phyloP scores from a whole-genome alignment of 2,329 filamentous ascomycete species.

The Sporothrix luriei region DNA sequence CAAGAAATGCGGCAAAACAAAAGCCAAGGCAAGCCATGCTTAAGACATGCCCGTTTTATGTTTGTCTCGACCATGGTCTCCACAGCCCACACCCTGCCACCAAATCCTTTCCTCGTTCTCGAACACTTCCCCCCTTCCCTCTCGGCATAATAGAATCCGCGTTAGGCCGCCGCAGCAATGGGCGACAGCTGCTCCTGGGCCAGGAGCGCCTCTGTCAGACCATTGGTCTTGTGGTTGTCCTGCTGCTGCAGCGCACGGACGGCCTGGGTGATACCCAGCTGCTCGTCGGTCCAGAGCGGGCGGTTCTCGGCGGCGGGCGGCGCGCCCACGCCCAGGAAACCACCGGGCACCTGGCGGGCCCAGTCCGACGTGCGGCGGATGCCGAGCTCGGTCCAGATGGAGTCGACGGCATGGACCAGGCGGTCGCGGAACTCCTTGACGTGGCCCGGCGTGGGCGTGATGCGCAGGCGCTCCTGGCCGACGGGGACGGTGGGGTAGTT shows the following conservation, averaged over 20 bases:
- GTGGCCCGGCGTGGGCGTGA: slow-evolving; percentile 95
- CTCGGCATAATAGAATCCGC: slow-evolving; percentile 9
- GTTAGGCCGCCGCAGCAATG: slow-evolving; percentile 23
- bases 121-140: not conserved
- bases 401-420: slow-evolving; percentile 79
- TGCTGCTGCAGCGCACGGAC: slow-evolving; percentile 57
- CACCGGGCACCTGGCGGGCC: slow-evolving; percentile 72
- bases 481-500: slow-evolving; percentile 98
- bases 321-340: slow-evolving; percentile 92
- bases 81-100: not conserved
- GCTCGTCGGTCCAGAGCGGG: slow-evolving; percentile 89
- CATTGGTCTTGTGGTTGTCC: slow-evolving; percentile 48
- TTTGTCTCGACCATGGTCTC: not conserved
- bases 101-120: not conserved
- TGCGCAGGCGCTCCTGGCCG: slow-evolving; percentile 93
- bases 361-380: slow-evolving; percentile 94
- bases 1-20: slow-evolving; percentile 11
- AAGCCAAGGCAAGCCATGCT: slow-evolving; percentile 1
- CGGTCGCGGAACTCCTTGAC: slow-evolving; percentile 81
- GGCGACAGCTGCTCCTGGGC: slow-evolving; percentile 51
- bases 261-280: slow-evolving; percentile 75
- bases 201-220: slow-evolving; percentile 62
- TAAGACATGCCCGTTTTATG: not conserved
- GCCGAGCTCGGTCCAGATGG: slow-evolving; percentile 83
- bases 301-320: slow-evolving; percentile 60